These are phyloP conservation scores for Eucalyptus leucophloia DNA, from an alignment of 345 rosid species.

Conservation along the genomic window DNA sequence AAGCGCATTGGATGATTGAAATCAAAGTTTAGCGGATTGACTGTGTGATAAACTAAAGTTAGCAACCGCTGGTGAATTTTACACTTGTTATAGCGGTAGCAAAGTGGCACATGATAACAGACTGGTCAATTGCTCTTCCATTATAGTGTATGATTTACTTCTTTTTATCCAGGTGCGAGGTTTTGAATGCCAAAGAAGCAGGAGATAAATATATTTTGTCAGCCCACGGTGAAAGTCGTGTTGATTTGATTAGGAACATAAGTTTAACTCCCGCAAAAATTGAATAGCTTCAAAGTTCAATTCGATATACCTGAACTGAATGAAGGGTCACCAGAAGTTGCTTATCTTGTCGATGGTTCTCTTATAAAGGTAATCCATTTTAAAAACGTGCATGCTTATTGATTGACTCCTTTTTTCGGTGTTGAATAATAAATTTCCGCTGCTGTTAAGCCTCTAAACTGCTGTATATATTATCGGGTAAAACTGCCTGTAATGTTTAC, in stretches of 20 bases:
- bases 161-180: conserved; percentile 45
- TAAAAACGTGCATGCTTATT: too few relatives aligned
- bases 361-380: too few relatives aligned
- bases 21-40: background rate
- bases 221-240: conserved; percentile 58
- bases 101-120: background rate
- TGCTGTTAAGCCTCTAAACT: too few relatives aligned
- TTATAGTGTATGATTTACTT: background rate
- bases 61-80: background rate
- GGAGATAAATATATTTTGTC: conserved; percentile 40
- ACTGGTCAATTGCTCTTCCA: background rate
- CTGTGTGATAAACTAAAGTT: background rate
- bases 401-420: too few relatives aligned
- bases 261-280: conserved; percentile 43
- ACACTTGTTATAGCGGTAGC: background rate
- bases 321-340: conserved; percentile 73
- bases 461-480: too few relatives aligned
- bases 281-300: conserved; percentile 41
- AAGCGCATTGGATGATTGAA: background rate
- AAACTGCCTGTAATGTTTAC: too few relatives aligned
- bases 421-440: too few relatives aligned
- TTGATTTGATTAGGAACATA: conserved; percentile 42
- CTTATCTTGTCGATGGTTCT: background rate
- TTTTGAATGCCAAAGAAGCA: conserved; percentile 51
- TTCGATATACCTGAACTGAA: conserved; percentile 82